Evolutionary conservation across 371 early-diverging fungal genomes (phyloP), one percentile per base, ranked within the genome.

Genomic region (Apophysomyces variabilis): DNA sequence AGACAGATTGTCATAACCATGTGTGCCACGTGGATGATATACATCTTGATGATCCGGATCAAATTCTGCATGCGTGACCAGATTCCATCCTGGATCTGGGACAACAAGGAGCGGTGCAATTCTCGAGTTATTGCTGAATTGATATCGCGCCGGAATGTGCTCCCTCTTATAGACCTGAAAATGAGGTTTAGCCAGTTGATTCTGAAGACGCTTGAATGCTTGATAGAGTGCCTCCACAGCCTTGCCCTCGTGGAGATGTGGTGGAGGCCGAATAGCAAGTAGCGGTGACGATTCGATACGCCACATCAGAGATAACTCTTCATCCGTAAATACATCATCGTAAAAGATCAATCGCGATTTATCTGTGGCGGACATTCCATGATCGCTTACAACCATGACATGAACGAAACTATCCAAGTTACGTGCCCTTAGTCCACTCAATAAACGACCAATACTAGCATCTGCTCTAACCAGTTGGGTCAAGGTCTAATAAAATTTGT

Each of bases 371-470:
- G 93, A 85, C 98, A 98, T 97, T 5, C 99, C 98, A 66, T 97
- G 99, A 73, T 97, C 98, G 66, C 95, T 88, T 11, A 96, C 95
- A 36, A 97, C 72, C 43, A 98, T 82, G 3, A 97, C 60, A 70
- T 97, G 91, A n/a, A 95, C 90, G 36, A 87, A 78, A 37, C 89
- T 74, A 9, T 85, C 84, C 69, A 95, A 70, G 56, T 89, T 86
- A 37, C 93, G 78, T 36, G 66, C 65, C 5, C 67, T 78, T 0
- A 97, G 60, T 2, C 85, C 88, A 2, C 73, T 59, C 37, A 92
- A 38, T 36, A 97, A 75, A 21, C 73, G 61, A n/a, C 88, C 89
- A 32, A 97, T 62, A 11, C 85, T 85, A 6, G 58, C 64, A 72
- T 97, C 98, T 1, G 93, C 92, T 3, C 44, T 5, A 12, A 66